Evolutionary conservation across 2,329 filamentous ascomycete genomes (phyloP).

Genomic region (Coniochaeta pulveracea): DNA sequence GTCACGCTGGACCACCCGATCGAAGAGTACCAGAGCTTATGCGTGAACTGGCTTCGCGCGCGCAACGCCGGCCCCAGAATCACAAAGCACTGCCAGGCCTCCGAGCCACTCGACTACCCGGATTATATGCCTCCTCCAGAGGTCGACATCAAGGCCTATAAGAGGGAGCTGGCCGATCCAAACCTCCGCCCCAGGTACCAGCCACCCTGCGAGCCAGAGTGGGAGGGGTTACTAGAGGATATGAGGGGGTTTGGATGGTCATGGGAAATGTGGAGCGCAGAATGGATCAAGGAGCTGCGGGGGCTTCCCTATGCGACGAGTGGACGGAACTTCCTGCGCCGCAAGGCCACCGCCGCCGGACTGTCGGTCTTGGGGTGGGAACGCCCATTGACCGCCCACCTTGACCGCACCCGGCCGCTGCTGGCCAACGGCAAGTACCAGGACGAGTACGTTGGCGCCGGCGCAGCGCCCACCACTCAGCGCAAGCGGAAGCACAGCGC

Average conservation of each 20-base stretch:
- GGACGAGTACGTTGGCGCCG: background rate
- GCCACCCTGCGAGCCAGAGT: background rate
- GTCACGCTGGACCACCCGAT: constrained; percentile 15
- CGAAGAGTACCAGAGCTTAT: constrained; percentile 2
- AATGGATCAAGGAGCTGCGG: background rate
- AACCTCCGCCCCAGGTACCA: too few relatives aligned
- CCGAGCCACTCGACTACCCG: constrained; percentile 3
- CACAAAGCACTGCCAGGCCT: background rate
- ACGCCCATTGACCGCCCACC: background rate
- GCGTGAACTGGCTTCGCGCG: constrained; percentile 4
- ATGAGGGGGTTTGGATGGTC: background rate
- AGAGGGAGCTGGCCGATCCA: background rate
- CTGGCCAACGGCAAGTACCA: constrained; percentile 1
- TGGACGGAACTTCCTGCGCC: background rate
- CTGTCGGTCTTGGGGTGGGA: background rate
- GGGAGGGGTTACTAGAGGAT: background rate
- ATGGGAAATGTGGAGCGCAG: background rate
- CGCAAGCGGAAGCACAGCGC: background rate
- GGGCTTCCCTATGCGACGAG: background rate
- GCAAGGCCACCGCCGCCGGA: background rate
- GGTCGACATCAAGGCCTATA: background rate
- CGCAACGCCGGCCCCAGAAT: constrained; percentile 2
- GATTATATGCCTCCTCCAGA: constrained; percentile 4
- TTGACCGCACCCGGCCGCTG: background rate
- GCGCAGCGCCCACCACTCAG: background rate